Percentiles rank a stretch among this genome's conserved stretches.
These are phyloP conservation scores for Boletus mariae DNA, from an alignment of 1,284 basidiomycete species.

Conservation along the genomic window DNA sequence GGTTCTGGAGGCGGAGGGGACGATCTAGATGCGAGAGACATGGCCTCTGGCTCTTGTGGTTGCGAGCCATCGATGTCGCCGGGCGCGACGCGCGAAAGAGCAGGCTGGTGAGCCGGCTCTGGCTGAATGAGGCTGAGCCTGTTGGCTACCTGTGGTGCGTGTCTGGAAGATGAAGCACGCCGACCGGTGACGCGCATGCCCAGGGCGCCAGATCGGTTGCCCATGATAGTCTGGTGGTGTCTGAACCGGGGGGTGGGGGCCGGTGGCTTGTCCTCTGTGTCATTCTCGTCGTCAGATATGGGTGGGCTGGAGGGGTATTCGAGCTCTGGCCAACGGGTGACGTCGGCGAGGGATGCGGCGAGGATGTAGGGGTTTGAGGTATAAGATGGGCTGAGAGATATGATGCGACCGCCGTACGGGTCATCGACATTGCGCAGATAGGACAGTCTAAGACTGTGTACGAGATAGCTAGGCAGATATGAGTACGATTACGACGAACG, in stretches of 20 bases:
- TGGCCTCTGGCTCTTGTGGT: constrained; percentile 9
- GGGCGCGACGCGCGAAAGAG: constrained; percentile 7
- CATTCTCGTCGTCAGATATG: constrained; percentile 62
- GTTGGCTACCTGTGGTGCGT: constrained; percentile 40
- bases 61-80: constrained; percentile 12
- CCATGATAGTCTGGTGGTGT: constrained; percentile 86
- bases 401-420: constrained; percentile 74
- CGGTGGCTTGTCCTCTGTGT: constrained; percentile 25
- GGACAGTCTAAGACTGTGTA: constrained; percentile 80
- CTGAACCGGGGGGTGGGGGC: constrained; percentile 62
- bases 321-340: constrained; percentile 82
- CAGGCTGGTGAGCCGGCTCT: constrained; percentile 12
- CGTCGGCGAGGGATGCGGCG: constrained; percentile 73
- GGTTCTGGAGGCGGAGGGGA: constrained; percentile 33
- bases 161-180: constrained; percentile 47
- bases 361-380: constrained; percentile 77
- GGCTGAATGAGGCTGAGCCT: constrained; percentile 3
- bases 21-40: constrained; percentile 30
- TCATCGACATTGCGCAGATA: constrained; percentile 88
- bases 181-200: constrained; percentile 69
- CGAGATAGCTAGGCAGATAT: constrained; percentile 61
- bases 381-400: constrained; percentile 73
- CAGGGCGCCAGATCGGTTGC: constrained; percentile 53
- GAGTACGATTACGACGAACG: neutral
- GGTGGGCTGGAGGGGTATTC: constrained; percentile 63